Base-by-base conservation (phyloP, 202 grass and related monocot species). In the Carex sylvatica region DNA sequence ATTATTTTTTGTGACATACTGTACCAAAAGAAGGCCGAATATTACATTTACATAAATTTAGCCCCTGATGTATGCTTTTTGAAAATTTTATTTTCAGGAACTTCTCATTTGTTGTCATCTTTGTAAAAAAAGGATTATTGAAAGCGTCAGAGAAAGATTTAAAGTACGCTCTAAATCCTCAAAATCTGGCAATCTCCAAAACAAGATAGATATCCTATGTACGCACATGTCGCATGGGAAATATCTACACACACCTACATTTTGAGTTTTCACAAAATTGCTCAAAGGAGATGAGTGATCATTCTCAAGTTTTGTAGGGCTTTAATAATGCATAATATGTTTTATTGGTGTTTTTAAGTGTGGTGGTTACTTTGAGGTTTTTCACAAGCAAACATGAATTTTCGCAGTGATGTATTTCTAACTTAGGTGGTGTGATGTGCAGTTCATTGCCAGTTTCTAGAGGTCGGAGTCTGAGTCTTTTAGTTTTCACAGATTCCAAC, bases 401-500 rank as follows among this genome's bases (percentile, higher is more conserved):
- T 46, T 2, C 2, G 24, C 0, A 0, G 53, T 53, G 63, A 49
- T 82, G 44, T 61, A 62, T 69, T 59, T 46, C 74, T 76, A 76
- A 58, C 28, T 77, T 5, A n/a, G 24, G 24, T 4, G 12, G 26
- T 56, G 24, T 31, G 13, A 44, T 81, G 16, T 36, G 54, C 33
- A 52, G 62, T 42, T 82, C 38, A 19, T 55, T 46, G 36, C 14
- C 22, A 69, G 63, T 52, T 68, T 68, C 16, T 30, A 66, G 63
- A 82, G 61, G 24, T 70, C 31, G 16, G 63, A 20, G n/a, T 33
- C 9, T 10, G 6, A 56, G 24, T 36, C 10, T 70, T 82, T 82
- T 82, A 67, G 42, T 68, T 66, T 66, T 35, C 26, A 15, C 44
- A 36, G 42, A 82, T 67, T 54, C 63, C 30, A 49, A 70, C 63